phyloP scores from a whole-genome alignment of 768 basidiomycete species.

The Boletellus ananiceps region DNA sequence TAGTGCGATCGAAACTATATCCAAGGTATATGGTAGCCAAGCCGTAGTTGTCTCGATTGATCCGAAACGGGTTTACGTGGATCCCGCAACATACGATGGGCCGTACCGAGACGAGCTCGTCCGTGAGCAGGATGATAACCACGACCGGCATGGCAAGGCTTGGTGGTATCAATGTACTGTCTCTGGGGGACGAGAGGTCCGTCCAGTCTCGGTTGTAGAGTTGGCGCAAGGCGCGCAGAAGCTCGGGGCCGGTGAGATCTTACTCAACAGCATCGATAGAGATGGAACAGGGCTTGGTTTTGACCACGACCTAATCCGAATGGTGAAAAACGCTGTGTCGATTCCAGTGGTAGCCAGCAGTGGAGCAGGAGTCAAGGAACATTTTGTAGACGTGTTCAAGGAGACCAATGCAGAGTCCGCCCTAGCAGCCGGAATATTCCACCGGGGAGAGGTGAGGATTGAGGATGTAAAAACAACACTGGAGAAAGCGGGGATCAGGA shows the following conservation, averaged over 20 bases:
- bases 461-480: conserved; percentile 69
- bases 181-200: conserved; percentile 81
- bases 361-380: conserved; percentile 77
- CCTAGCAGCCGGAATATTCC: conserved; percentile 96
- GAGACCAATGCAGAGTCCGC: conserved; percentile 84
- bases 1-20: conserved; percentile 92
- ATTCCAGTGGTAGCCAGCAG: conserved; percentile 96
- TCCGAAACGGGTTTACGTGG: conserved; percentile 81
- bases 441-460: conserved; percentile 83
- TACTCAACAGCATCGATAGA: conserved; percentile 94
- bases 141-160: conserved; percentile 61
- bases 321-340: conserved; percentile 70
- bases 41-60: conserved; percentile 98
- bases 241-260: conserved; percentile 91
- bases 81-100: conserved; percentile 58
- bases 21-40: conserved; percentile 85
- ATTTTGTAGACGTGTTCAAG: conserved; percentile 87
- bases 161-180: conserved; percentile 99
- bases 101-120: conserved; percentile 64
- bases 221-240: conserved; percentile 87
- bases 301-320: conserved; percentile 74
- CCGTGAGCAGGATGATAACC: conserved; percentile 36
- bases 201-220: conserved; percentile 83
- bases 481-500: conserved; percentile 44
- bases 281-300: conserved; percentile 93